Evolutionary conservation across 352 stramenopile species (phyloP).

Genomic region (Pseudoperonospora humuli): DNA sequence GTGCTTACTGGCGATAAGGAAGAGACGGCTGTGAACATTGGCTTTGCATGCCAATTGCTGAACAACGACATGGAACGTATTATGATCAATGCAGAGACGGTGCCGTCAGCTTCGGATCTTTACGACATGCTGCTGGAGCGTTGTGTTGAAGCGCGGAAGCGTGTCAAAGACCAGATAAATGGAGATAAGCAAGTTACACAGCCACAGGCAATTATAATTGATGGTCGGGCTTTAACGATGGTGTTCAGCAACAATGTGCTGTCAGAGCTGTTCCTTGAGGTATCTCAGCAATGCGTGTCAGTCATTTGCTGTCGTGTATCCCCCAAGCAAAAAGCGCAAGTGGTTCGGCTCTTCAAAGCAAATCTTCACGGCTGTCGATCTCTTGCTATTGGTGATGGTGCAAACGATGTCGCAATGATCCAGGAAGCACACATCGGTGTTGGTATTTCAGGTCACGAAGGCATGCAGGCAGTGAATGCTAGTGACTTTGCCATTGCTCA

Average conservation of each 20-base stretch:
- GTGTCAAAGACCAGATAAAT: constrained; percentile 27
- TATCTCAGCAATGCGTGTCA: constrained; percentile 72
- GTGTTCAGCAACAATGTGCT: constrained; percentile 38
- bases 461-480: constrained; percentile 91
- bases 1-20: constrained; percentile 94
- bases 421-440: constrained; percentile 90
- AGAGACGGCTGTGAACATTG: constrained; percentile 94
- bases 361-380: constrained; percentile 49
- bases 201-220: constrained; percentile 62
- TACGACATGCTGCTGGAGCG: constrained; percentile 47
- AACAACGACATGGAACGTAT: constrained; percentile 78
- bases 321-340: constrained; percentile 77
- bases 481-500: constrained; percentile 91
- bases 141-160: constrained; percentile 26
- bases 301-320: constrained; percentile 85
- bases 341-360: constrained; percentile 59
- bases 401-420: constrained; percentile 95
- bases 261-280: constrained; percentile 63
- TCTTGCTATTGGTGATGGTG: constrained; percentile 89
- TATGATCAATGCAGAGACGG: constrained; percentile 63
- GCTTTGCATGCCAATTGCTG: constrained; percentile 80
- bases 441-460: constrained; percentile 91
- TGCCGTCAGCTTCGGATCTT: constrained; percentile 38
- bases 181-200: constrained; percentile 40
- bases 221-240: constrained; percentile 62